These are phyloP conservation scores for Sarocladium kiliense DNA, from an alignment of 2,329 filamentous ascomycete genomes.

Conservation along the genomic window DNA sequence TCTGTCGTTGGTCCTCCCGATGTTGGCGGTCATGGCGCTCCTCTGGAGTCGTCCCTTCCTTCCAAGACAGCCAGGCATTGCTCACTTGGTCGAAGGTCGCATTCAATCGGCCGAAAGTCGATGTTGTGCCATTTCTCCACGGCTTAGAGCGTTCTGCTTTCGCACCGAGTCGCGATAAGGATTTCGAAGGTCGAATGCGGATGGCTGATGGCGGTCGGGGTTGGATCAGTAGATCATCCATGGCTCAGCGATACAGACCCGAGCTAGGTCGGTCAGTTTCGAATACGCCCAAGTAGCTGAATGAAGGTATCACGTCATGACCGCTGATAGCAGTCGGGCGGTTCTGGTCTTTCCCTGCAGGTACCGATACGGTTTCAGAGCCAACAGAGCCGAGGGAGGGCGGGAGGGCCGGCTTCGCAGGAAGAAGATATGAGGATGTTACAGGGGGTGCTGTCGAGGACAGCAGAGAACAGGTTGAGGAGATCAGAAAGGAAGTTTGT, in stretches of 20 bases:
- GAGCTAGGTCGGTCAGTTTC: neutral
- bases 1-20: conserved; percentile 55
- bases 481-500: neutral
- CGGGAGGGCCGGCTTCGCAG: no score
- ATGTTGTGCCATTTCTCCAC: neutral
- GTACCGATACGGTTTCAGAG: no score
- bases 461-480: neutral
- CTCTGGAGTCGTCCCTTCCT: conserved; percentile 46
- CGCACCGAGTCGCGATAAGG: conserved; percentile 8
- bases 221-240: conserved; percentile 13
- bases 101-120: conserved; percentile 10
- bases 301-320: neutral
- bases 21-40: conserved; percentile 42
- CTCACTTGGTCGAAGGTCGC: conserved; percentile 34
- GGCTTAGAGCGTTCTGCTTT: neutral
- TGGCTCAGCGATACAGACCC: neutral
- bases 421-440: no score
- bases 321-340: neutral
- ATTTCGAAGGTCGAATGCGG: conserved; percentile 8
- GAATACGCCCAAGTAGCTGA: neutral
- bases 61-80: conserved; percentile 39
- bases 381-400: no score
- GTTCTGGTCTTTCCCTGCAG: neutral
- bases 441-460: no score
- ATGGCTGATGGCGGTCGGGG: neutral